These are phyloP conservation scores for Pythium diclinum DNA, from an alignment of 352 stramenopile species.

Conservation along the genomic window DNA sequence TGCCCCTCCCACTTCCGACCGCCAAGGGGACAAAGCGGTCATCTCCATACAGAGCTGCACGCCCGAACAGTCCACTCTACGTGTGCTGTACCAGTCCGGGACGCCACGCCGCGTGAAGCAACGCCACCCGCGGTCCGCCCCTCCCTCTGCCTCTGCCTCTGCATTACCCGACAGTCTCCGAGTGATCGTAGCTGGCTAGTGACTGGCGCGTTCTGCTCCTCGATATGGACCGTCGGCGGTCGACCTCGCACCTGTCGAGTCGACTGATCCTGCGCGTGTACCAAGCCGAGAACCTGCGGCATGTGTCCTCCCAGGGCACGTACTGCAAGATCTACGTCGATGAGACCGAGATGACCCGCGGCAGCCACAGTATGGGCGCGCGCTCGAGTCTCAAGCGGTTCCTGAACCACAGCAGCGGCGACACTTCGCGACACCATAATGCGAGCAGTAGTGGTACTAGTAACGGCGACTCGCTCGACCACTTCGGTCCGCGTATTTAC, in stretches of 20 bases:
- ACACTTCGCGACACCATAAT: conserved; percentile 9
- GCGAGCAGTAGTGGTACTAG: neutral
- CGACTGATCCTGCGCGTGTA: conserved; percentile 69
- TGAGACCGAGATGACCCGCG: conserved; percentile 45
- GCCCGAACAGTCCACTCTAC: neutral
- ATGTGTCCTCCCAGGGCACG: conserved; percentile 63
- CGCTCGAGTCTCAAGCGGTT: conserved; percentile 37
- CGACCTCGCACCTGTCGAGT: conserved; percentile 13
- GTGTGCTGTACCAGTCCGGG: neutral
- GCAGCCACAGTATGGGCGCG: conserved; percentile 12
- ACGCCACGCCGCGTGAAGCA: neutral
- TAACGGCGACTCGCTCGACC: neutral
- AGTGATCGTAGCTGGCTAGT: neutral
- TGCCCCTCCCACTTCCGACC: conserved; percentile 2
- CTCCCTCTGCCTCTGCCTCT: neutral
- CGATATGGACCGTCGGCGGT: conserved; percentile 18
- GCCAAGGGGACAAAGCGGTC: neutral
- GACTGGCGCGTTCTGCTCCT: neutral
- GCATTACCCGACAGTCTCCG: neutral
- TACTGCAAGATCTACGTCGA: conserved; percentile 75
- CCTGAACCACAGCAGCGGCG: conserved; percentile 28
- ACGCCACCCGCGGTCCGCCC: neutral
- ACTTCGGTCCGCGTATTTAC: conserved; percentile 36
- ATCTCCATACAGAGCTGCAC: neutral
- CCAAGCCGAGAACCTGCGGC: conserved; percentile 50